A percentile compares a stretch with the other conserved stretches of the same genome.
Conservation (phyloP, 2,329 filamentous ascomycete species). For the Diaporthe nobilis region DNA sequence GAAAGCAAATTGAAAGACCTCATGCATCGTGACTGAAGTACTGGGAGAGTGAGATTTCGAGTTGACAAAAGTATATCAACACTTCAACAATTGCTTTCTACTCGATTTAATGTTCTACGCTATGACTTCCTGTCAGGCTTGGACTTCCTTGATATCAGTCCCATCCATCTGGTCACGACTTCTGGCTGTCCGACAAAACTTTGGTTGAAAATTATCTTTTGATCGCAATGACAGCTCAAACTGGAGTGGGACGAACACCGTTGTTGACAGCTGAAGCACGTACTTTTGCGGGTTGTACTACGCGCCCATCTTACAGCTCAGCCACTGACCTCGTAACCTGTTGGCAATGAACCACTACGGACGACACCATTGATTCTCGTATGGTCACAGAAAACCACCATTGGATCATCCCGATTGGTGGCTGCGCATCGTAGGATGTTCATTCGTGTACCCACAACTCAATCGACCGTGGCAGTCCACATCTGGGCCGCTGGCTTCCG, state of each 20-base stretch:
- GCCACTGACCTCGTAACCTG: slow-evolving; percentile 4
- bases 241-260: not conserved
- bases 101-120: not conserved
- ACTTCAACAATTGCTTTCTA: not conserved
- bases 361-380: not conserved
- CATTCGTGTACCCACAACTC: not conserved
- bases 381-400: not conserved
- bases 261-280: not conserved
- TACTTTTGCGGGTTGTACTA: not conserved
- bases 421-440: not conserved
- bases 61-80: not conserved
- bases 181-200: not conserved
- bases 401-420: not conserved
- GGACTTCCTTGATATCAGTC: not conserved
- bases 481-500: not conserved
- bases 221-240: not conserved
- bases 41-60: not conserved
- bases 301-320: not conserved
- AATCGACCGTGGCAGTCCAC: not conserved
- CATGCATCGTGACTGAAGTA: not conserved
- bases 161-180: not conserved
- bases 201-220: no score
- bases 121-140: not conserved
- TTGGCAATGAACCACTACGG: not conserved
- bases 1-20: not conserved